Evolutionary conservation across 2,329 filamentous ascomycete genomes (phyloP).

Genomic region (Sordariomycetes sp.): DNA sequence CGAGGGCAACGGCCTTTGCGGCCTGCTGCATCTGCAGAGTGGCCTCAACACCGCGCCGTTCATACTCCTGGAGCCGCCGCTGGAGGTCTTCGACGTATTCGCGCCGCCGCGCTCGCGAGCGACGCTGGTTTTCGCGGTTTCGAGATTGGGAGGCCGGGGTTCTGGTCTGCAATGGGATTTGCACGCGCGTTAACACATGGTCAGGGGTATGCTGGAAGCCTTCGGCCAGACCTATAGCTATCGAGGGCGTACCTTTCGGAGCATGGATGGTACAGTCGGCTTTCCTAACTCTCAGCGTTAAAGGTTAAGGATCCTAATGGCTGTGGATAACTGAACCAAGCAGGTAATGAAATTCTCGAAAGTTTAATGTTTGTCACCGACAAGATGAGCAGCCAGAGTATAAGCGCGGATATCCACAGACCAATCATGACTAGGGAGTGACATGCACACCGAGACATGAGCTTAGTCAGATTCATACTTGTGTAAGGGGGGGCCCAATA

Average conservation of each 20-base stretch:
- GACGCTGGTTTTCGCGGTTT: conserved; percentile 35
- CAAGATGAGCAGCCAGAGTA: no score
- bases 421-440: no score
- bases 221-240: background rate
- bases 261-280: background rate
- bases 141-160: background rate
- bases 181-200: background rate
- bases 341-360: no score
- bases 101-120: conserved; percentile 33
- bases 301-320: no score
- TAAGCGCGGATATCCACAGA: no score
- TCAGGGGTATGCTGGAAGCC: background rate
- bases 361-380: no score
- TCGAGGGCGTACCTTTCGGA: background rate
- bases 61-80: conserved; percentile 28
- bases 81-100: conserved; percentile 35
- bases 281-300: background rate
- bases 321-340: no score
- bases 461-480: no score
- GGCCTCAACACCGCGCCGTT: conserved; percentile 33
- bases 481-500: no score
- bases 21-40: conserved; percentile 39
- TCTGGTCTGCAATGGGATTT: background rate
- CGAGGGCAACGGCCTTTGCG: conserved; percentile 31
- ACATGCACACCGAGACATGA: no score